phyloP scores from a whole-genome alignment of 1,139 yeast genomes.

The Suhomyces chickasaworum region DNA sequence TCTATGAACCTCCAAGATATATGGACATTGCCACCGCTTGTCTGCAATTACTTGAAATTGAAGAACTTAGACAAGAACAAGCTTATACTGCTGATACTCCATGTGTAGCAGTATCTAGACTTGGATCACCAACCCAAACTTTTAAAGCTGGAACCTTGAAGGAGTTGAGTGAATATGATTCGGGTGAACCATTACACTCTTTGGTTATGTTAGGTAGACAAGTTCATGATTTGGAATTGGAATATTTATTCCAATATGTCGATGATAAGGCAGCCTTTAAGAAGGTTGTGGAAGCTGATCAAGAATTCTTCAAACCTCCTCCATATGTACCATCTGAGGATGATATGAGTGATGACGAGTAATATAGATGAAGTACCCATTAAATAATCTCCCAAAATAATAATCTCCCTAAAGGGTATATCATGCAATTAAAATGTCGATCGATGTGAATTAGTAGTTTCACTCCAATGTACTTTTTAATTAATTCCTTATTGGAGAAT shows the following conservation, averaged over 20 bases:
- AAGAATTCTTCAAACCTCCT: conserved; percentile 70
- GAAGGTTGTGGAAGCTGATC: conserved; percentile 64
- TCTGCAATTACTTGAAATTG: conserved; percentile 81
- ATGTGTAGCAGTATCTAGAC: conserved; percentile 87
- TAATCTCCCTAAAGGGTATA: no score
- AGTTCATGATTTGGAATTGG: conserved; percentile 90
- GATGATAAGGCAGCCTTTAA: conserved; percentile 64
- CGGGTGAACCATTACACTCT: conserved; percentile 95
- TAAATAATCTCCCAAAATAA: conserved; percentile 1
- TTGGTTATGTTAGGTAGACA: conserved; percentile 89
- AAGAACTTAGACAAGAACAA: conserved; percentile 68
- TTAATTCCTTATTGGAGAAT: no score
- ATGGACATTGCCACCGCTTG: conserved; percentile 93
- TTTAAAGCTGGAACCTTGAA: conserved; percentile 84
- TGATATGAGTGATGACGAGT: conserved; percentile 18
- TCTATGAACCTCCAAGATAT: conserved; percentile 95
- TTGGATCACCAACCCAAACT: conserved; percentile 81
- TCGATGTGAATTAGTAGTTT: no score
- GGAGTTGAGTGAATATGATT: conserved; percentile 75
- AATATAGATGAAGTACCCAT: no score
- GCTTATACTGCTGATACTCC: conserved; percentile 88
- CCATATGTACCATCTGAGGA: conserved; percentile 47
- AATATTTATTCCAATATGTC: conserved; percentile 76
- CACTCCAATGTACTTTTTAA: no score
- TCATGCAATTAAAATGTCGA: no score